A percentile compares a stretch with the other conserved stretches of the same genome.
Evolutionary conservation across 2,329 filamentous ascomycete species (phyloP).

Genomic region (Alternaria ethzedia): DNA sequence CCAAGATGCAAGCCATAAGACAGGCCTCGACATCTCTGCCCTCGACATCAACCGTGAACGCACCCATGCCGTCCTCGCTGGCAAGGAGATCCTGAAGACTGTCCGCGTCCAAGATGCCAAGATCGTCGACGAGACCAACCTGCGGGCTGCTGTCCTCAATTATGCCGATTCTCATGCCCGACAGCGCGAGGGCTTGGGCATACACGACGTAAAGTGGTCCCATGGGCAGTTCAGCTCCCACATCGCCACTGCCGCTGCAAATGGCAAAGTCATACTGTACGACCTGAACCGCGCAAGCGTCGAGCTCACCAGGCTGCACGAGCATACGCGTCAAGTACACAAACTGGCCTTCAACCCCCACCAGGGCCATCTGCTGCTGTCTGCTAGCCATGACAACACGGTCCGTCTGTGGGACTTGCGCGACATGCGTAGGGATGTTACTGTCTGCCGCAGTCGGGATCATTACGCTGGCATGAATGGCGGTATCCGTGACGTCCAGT

Average conservation of each 20-base stretch:
- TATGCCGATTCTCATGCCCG: slow-evolving; percentile 59
- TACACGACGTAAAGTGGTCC: slow-evolving; percentile 72
- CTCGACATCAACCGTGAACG: slow-evolving; percentile 68
- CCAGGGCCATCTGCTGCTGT: slow-evolving; percentile 65
- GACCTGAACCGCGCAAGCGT: slow-evolving; percentile 67
- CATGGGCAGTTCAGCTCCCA: slow-evolving; percentile 65
- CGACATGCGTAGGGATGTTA: slow-evolving; percentile 58
- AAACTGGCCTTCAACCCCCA: slow-evolving; percentile 70
- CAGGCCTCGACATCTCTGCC: slow-evolving; percentile 68
- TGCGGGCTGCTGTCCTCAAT: slow-evolving; percentile 66
- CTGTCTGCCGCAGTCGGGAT: slow-evolving; percentile 61
- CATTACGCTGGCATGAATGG: slow-evolving; percentile 65
- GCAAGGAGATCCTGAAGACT: slow-evolving; percentile 70
- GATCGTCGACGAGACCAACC: slow-evolving; percentile 68
- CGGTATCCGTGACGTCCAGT: slow-evolving; percentile 68
- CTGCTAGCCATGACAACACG: slow-evolving; percentile 69
- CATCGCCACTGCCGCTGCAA: slow-evolving; percentile 69
- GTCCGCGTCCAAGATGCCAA: slow-evolving; percentile 63
- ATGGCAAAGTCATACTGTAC: slow-evolving; percentile 70
- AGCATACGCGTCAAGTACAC: slow-evolving; percentile 70
- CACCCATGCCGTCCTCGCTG: slow-evolving; percentile 69
- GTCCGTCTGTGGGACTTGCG: slow-evolving; percentile 70
- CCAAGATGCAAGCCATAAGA: slow-evolving; percentile 66
- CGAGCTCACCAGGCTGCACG: slow-evolving; percentile 67
- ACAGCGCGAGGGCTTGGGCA: slow-evolving; percentile 65